Evolutionary conservation across 345 rosid species (phyloP).

Genomic region (Firmiana major): DNA sequence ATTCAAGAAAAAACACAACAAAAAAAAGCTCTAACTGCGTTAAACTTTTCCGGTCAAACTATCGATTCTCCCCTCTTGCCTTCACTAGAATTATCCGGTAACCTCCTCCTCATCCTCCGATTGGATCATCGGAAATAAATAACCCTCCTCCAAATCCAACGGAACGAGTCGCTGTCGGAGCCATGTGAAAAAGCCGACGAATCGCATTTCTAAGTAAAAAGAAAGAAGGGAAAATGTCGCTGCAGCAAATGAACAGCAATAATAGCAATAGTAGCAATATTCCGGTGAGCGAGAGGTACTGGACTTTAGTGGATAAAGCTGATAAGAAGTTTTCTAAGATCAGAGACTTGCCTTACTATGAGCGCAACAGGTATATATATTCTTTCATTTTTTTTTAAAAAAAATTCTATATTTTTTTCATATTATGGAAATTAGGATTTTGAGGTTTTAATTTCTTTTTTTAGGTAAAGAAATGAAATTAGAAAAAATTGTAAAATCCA

Average conservation of each 20-base stretch:
- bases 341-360: slow-evolving; percentile 94
- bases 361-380: slow-evolving; percentile 66
- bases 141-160: background rate
- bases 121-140: background rate
- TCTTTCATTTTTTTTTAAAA: background rate
- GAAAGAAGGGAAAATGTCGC: slow-evolving; percentile 33
- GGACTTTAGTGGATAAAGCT: slow-evolving; percentile 94
- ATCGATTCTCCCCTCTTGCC: too few species aligned
- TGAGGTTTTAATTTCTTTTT: background rate
- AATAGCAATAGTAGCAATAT: slow-evolving; percentile 27
- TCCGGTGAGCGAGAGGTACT: slow-evolving; percentile 81
- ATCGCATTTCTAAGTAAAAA: background rate
- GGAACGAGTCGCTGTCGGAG: background rate
- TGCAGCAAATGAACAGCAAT: slow-evolving; percentile 33
- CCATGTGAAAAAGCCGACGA: background rate
- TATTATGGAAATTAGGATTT: background rate
- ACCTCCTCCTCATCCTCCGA: background rate
- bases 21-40: too few species aligned
- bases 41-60: too few species aligned
- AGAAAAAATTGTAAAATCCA: background rate
- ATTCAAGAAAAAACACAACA: too few species aligned
- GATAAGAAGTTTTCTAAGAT: slow-evolving; percentile 95
- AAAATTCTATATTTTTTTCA: background rate
- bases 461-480: background rate
- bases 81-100: too few species aligned